Evolutionary conservation across 192 early-diverging fungal genomes (phyloP), one percentile per base, ranked within the genome.

Genomic region (Backusella circina): DNA sequence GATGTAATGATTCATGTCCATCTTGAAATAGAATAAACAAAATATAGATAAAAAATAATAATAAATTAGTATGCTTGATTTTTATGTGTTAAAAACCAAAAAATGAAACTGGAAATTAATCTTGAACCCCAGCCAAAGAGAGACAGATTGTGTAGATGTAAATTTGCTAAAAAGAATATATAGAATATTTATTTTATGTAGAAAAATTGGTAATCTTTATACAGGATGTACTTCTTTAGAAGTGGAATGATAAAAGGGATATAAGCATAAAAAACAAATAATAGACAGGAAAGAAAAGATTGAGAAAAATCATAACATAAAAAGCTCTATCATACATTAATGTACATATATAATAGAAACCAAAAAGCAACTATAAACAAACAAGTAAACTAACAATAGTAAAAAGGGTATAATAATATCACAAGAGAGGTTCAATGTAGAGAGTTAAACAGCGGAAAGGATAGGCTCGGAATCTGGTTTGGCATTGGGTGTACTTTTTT

Each of bases 331-430:
- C 38, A 41, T 71, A 30, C 69, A 30, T 18, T 41, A 44, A 44
- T 71, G 30, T 37, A 44, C 38, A 26, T 41, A 47, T 2, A 26
- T 61, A 9, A 61, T 26, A 26, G 54, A 61, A 61, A 61, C 23
- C 23, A 61, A 61, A 26, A 54, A 54, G 51, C 51, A 54, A 28
- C 28, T 18, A 39, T 71, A 31, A 18, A n/a, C 26, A 44, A 70
- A 71, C 12, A 44, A 13, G 26, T 31, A 71, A 18, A 50, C 18
- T 39, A 44, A 47, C 12, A 71, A 47, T 21, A 32, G 13, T 21
- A 39, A 71, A 61, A 61, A 61, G 54, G 54, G 54, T 61, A 65
- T 47, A 47, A 65, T 47, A n/a, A 44, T 21, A 39, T 69, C 66
- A 70, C 51, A 68, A 31, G 65, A 36, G 30, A 31, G 16, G 30